Base-by-base conservation (phyloP, 2,329 filamentous ascomycete genomes). In the Diplodia sapinea region DNA sequence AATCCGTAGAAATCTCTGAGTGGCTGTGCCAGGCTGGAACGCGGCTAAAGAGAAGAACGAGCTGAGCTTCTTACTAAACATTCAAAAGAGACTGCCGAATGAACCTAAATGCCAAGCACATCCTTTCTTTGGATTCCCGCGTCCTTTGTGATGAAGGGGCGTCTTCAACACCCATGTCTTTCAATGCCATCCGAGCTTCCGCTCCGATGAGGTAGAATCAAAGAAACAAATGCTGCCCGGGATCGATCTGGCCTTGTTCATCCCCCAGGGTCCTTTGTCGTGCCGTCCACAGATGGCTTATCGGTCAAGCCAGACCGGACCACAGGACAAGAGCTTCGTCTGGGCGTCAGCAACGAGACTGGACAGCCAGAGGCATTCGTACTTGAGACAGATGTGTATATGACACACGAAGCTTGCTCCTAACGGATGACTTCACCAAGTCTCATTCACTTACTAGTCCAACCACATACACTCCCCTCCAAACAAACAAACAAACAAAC, bases 301-400 rank as follows among this genome's bases (percentile, higher is more conserved):
- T 31, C 26, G 11, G 26, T 17, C 12, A 2, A 57, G 36, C 55
- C n/a, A 12, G 55, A 33, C 6, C 26, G 9, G 4, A 3, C 13
- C 20, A 33, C 4, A n/a, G 4, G 9, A 29, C 1, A 4, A 4
- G 8, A 12, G 9, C 7, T 61, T 36, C 9, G 12, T 17, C 26
- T n/a, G 36, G 23, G 20, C 40, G 11, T 23, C 26, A 43, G 57
- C 57, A 40, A 49, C 57, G 0, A 13, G 8, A 15, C 15, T 11
- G 57, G 20, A 36, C 13, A 7, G 11, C 40, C 8, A 49, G 26
- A n/a, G 9, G 29, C 15, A 7, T 20, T 5, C 36, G 29, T 62
- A 40, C 50, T 62, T 62, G 57, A 62, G 12, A 26, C 15, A 15
- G 8, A 43, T 15, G 40, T 49, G 47, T 62, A 62, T 62, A 47